Base-by-base conservation (phyloP, 805 yeast species). In the Wickerhamiella dianesei region DNA sequence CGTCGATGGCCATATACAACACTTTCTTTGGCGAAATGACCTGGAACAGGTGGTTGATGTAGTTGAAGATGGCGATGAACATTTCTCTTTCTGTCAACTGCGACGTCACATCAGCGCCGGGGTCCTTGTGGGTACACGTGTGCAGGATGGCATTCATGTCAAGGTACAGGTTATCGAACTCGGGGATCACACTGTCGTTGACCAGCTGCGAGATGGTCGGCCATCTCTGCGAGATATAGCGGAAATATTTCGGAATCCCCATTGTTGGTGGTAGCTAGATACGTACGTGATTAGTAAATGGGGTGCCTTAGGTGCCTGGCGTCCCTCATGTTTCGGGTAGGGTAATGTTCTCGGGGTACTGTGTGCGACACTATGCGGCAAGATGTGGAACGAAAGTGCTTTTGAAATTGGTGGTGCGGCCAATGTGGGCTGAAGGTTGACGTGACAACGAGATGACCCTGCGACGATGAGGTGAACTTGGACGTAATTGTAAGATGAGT, bases 221-320 rank as follows among this genome's bases (percentile, higher is more conserved):
- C 96, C 97, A 92, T 78, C 99, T 79, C 69, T 92, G 97, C 43
- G 96, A 86, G 69, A 92, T 87, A 71, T 85, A 89, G 67, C 96
- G 78, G 65, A 86, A 92, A 64, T 89, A 92, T 61, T 92, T 92
- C 48, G 98, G 98, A 62, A 92, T 89, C 73, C 97, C 97, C 82
- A 72, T 36, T 12, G 32, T 25, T 25, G 32, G 6, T 25, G 32
- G 12, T 6, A 25, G 6, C 9, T 6, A 25, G 32, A 25, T 25
- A 25, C 32, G 32, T 25, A 12, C 9, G 32, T 25, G 32, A 12
- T 25, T 25, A 25, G 6, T 6, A 6, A 25, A 25, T 12, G 32
- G 32, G 32, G 32, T 25, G 12, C 32, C 32, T 25, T 25, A 25
- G 6, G 32, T 25, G n/a, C n/a, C n/a, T n/a, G n/a, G n/a, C n/a